phyloP scores from a whole-genome alignment of 306 rosid genomes.

The Sophora flavescens region DNA sequence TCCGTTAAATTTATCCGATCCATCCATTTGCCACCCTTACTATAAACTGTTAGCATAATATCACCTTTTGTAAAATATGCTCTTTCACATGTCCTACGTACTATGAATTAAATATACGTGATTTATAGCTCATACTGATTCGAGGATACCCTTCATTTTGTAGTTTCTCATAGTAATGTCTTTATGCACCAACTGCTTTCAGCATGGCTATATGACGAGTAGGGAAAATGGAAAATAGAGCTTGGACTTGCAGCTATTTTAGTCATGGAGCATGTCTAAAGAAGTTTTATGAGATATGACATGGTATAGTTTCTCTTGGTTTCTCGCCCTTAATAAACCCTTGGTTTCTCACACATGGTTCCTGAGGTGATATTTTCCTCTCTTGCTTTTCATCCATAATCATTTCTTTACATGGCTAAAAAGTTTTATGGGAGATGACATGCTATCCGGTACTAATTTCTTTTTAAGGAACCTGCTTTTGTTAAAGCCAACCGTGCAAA shows the following conservation, averaged over 20 bases:
- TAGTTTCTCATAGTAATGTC: slow-evolving; percentile 87
- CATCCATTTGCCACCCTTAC: too few relatives aligned
- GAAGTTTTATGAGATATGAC: too few relatives aligned
- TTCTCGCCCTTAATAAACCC: slow-evolving; percentile 83
- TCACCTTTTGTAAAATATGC: not conserved
- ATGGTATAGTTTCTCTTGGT: too few relatives aligned
- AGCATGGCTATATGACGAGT: slow-evolving; percentile 89
- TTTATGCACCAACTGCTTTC: slow-evolving; percentile 95
- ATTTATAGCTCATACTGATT: slow-evolving; percentile 38
- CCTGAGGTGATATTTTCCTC: slow-evolving; percentile 68
- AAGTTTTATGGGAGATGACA: too few relatives aligned
- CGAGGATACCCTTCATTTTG: slow-evolving; percentile 37
- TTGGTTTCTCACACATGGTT: slow-evolving; percentile 87
- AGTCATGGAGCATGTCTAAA: slow-evolving; percentile 89
- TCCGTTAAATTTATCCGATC: too few relatives aligned
- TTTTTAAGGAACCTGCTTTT: slow-evolving; percentile 97
- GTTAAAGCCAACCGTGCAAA: slow-evolving; percentile 83
- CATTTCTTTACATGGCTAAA: slow-evolving; percentile 23
- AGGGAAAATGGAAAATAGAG: slow-evolving; percentile 95
- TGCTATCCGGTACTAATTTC: slow-evolving; percentile 24
- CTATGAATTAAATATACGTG: slow-evolving; percentile 7
- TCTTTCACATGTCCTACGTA: not conserved
- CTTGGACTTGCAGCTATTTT: slow-evolving; percentile 95
- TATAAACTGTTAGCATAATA: slow-evolving; percentile 20
- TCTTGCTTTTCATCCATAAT: slow-evolving; percentile 12